Base-by-base conservation (phyloP, 192 early-diverging fungal genomes). In the Oehlia diaphana region DNA sequence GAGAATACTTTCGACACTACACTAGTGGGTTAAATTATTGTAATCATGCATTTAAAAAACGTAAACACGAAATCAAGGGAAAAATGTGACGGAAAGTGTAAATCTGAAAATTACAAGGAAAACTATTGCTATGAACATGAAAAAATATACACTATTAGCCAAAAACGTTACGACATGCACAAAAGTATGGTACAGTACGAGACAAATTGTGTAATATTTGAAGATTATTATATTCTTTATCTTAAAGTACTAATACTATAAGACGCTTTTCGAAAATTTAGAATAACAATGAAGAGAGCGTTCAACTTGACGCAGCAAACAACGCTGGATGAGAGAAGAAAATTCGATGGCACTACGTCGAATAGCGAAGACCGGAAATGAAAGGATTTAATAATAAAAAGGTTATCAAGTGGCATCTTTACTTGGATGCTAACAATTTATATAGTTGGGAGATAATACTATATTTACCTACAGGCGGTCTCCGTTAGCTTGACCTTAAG, bases 31-130 rank as follows among this genome's bases (percentile, higher is more conserved):
- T 21, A 19, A 73, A 73, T 73, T 73, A 73, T 53, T 73, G 47
- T 26, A n/a, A 73, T 5, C 72, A 73, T 0, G 35, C 4, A n/a
- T 31, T 26, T 26, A 37, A 74, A 74, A 44, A 16, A 9, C 14
- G 49, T 33, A 74, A 49, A 44, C 72, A 53, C n/a, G n/a, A 74
- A n/a, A 75, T 75, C 4, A 58, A 75, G 58, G 23, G 42, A 39
- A 39, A 39, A 39, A 39, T 39, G 37, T 39, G 37, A 39, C 7
- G 37, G 6, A 5, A 39, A 39, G 6, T 39, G 37, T 39, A 39
- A 39, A 39, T 2, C 37, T 5, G 37, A 39, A 39, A 5, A 39
- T 39, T 39, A 39, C 3, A 35, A 35, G 35, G 35, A 35, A 35
- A 3, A 1, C 3, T 0, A 2, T 3, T 2, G 1, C 3, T 35